Percentiles rank a stretch among this genome's conserved stretches.
These are phyloP conservation scores for Aspergillus ustus DNA, from an alignment of 2,329 filamentous ascomycete genomes.

Conservation along the genomic window DNA sequence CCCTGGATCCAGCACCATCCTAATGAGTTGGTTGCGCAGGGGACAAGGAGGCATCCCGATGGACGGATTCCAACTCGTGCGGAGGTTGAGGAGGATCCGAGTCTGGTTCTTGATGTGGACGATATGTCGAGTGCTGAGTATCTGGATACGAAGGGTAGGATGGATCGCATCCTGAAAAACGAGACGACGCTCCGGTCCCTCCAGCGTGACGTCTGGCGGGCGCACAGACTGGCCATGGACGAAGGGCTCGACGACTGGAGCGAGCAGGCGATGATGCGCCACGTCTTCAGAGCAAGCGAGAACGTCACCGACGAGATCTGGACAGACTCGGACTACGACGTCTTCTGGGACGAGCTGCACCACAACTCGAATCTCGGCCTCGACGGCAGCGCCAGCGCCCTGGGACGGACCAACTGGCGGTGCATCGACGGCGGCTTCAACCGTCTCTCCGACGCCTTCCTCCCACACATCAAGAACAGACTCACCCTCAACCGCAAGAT, in stretches of 20 bases:
- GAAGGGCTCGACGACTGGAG: slow-evolving; percentile 32
- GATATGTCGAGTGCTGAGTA: slow-evolving; percentile 20
- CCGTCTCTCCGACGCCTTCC: slow-evolving; percentile 41
- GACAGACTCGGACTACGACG: slow-evolving; percentile 32
- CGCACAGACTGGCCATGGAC: slow-evolving; percentile 29
- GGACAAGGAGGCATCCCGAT: slow-evolving; percentile 20
- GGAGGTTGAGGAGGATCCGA: slow-evolving; percentile 23
- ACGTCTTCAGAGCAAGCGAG: slow-evolving; percentile 39
- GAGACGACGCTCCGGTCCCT: slow-evolving; percentile 26
- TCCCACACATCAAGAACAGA: slow-evolving; percentile 35
- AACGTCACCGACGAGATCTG: slow-evolving; percentile 46
- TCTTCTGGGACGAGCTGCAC: slow-evolving; percentile 38
- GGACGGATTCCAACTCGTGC: slow-evolving; percentile 30
- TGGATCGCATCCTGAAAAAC: slow-evolving; percentile 26
- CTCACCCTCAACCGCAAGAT: slow-evolving; percentile 30
- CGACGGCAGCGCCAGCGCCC: slow-evolving; percentile 22
- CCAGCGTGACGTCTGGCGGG: slow-evolving; percentile 29
- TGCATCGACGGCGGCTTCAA: slow-evolving; percentile 42
- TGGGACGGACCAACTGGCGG: slow-evolving; percentile 34
- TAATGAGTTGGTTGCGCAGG: slow-evolving; percentile 36
- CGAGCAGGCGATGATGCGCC: slow-evolving; percentile 34
- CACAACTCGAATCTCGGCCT: slow-evolving; percentile 9
- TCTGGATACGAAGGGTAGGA: slow-evolving; percentile 14
- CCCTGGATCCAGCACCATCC: slow-evolving; percentile 21
- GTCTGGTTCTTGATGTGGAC: slow-evolving; percentile 23